Evolutionary conservation across 805 yeast species (phyloP).

Genomic region (Brettanomyces nanus): DNA sequence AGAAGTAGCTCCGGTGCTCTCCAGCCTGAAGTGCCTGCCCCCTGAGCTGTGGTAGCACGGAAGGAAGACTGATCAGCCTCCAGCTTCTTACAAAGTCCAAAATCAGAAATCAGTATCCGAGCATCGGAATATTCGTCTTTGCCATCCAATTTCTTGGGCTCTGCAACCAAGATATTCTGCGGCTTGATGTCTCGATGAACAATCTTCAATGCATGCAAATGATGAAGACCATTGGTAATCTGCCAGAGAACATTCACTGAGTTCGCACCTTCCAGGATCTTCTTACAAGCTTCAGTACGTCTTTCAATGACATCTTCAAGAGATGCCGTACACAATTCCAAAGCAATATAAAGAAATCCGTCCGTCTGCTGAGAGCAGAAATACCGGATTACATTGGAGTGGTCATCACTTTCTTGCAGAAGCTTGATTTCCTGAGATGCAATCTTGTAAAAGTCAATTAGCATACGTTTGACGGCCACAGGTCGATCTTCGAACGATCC

Average conservation of each 20-base stretch:
- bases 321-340: slow-evolving; percentile 85
- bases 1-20: slow-evolving; percentile 85
- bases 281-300: slow-evolving; percentile 31
- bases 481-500: slow-evolving; percentile 90
- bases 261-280: slow-evolving; percentile 34
- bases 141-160: slow-evolving; percentile 39
- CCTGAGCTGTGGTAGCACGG: slow-evolving; percentile 83
- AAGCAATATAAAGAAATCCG: slow-evolving; percentile 82
- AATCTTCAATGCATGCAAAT: slow-evolving; percentile 80
- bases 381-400: slow-evolving; percentile 89
- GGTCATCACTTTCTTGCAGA: slow-evolving; percentile 91
- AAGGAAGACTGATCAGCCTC: slow-evolving; percentile 92
- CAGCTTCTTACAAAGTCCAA: slow-evolving; percentile 87
- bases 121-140: slow-evolving; percentile 32
- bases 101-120: slow-evolving; percentile 82
- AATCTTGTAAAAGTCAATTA: slow-evolving; percentile 85
- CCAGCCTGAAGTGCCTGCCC: slow-evolving; percentile 98
- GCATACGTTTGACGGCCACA: slow-evolving; percentile 92
- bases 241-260: slow-evolving; percentile 57
- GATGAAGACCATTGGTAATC: slow-evolving; percentile 75
- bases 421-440: slow-evolving; percentile 87
- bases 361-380: slow-evolving; percentile 90
- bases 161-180: slow-evolving; percentile 82
- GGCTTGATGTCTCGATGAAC: slow-evolving; percentile 95
- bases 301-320: slow-evolving; percentile 73